These are phyloP conservation scores for Podaxis sp. DNA, from an alignment of 768 basidiomycete genomes.

Conservation along the genomic window DNA sequence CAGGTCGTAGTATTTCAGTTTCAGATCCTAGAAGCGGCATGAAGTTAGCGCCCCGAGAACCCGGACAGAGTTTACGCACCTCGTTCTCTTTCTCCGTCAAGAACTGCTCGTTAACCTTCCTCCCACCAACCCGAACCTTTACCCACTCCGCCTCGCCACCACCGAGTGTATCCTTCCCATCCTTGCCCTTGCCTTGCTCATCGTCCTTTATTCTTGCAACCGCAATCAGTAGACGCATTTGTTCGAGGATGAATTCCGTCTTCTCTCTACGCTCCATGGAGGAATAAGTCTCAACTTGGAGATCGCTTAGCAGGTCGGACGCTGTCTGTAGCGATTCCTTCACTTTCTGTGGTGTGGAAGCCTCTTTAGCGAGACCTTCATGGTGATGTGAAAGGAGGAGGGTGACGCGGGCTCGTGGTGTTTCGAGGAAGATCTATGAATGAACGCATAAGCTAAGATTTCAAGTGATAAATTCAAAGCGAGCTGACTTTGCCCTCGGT, in stretches of 20 bases:
- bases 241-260: conserved; percentile 96
- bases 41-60: conserved; percentile 3
- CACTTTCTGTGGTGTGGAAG: conserved; percentile 21
- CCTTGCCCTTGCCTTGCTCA: conserved; percentile 54
- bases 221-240: conserved; percentile 87
- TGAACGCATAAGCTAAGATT: not conserved
- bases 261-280: conserved; percentile 98
- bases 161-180: conserved; percentile 59
- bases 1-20: conserved; percentile 93
- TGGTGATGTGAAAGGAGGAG: conserved; percentile 83
- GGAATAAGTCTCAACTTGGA: conserved; percentile 98
- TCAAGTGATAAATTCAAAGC: conserved; percentile 1
- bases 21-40: conserved; percentile 67
- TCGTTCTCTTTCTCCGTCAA: conserved; percentile 87
- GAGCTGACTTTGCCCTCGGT: conserved; percentile 92
- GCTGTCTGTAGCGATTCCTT: conserved; percentile 82
- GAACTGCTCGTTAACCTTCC: conserved; percentile 93
- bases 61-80: conserved; percentile 40
- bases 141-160: conserved; percentile 91
- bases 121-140: conserved; percentile 85
- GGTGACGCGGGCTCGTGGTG: conserved; percentile 92
- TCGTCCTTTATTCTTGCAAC: conserved; percentile 77
- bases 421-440: conserved; percentile 89
- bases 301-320: conserved; percentile 88
- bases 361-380: conserved; percentile 55